Base-by-base conservation (phyloP, 2,329 filamentous ascomycete species). In the Sporothrix brasiliensis region DNA sequence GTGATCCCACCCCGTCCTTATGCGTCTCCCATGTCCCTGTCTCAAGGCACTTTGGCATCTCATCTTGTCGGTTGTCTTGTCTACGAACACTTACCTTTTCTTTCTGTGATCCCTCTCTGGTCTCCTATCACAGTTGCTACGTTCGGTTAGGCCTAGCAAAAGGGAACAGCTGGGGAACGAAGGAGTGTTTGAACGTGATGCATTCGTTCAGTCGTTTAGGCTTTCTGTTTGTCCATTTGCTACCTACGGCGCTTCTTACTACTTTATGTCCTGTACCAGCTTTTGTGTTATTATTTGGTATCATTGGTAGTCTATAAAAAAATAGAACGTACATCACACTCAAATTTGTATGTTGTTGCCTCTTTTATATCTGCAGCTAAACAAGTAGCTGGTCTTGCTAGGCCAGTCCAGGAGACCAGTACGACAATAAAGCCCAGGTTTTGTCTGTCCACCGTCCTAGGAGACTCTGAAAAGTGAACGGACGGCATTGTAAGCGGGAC, bases 81-180 rank as follows among this genome's bases (percentile, higher is more conserved):
- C 3, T 19, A 50, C 11, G 47, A 50, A 34, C 34, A 30, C 34
- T 34, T 9, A 30, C 16, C 4, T 34, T 6, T 34, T 44, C 41
- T 11, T 44, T 44, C 10, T 27, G 21, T 4, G 19, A 9, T 58
- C 16, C 10, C 24, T 30, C 24, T 14, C 16, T 24, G 14, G 21
- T 63, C 41, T 19, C n/a, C 24, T n/a, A 34, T 50, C 60, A 65
- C 60, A 30, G 60, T 34, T 44, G 50, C 44, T 65, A 50, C 39
- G 60, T 24, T 65, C 44, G 13, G 41, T 65, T 16, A 6, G 24
- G 11, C 27, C 44, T 34, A 30, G 9, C 44, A 14, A 34, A 50
- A 50, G 50, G 58, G 24, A 27, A 27, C 58, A 60, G 9, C 2
- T 19, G n/a, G 11, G n/a, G 60, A 16, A 3, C 44, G 24, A 34